phyloP scores from a whole-genome alignment of 768 basidiomycete genomes.

The Suillus cothurnatus region DNA sequence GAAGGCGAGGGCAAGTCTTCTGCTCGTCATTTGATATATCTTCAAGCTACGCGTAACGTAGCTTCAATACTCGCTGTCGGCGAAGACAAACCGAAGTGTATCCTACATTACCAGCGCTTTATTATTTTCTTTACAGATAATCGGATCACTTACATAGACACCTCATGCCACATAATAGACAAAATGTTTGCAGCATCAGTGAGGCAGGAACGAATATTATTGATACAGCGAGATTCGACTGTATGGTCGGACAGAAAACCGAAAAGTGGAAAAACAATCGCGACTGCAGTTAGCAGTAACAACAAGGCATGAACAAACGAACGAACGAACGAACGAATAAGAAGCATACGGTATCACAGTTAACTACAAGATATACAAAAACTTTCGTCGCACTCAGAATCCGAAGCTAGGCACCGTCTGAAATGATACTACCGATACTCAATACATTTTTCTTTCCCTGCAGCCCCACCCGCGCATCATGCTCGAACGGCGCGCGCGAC shows the following conservation, averaged over 20 bases:
- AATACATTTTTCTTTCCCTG: conserved; percentile 62
- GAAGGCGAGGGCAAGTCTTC: no score
- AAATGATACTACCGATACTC: conserved; percentile 74
- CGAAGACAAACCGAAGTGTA: neutral
- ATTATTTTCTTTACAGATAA: no score
- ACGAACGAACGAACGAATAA: neutral
- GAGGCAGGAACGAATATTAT: neutral
- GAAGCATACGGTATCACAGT: neutral
- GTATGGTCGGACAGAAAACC: neutral
- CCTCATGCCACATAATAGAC: neutral
- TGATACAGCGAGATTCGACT: neutral
- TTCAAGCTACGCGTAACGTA: no score
- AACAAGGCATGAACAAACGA: neutral
- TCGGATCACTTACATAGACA: neutral
- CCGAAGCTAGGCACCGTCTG: conserved; percentile 37
- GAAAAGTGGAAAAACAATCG: neutral
- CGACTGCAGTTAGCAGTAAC: neutral
- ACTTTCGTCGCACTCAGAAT: neutral
- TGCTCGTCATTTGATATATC: no score
- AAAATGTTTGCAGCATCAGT: neutral
- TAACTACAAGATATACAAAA: conserved; percentile 4
- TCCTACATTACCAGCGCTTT: neutral
- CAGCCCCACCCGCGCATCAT: conserved; percentile 23
- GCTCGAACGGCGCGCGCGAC: conserved; percentile 34
- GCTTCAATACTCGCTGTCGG: neutral